Percentiles rank a stretch among this genome's conserved stretches.
These are phyloP conservation scores for Iberis pinnata DNA, from an alignment of 345 rosid species.

Conservation along the genomic window DNA sequence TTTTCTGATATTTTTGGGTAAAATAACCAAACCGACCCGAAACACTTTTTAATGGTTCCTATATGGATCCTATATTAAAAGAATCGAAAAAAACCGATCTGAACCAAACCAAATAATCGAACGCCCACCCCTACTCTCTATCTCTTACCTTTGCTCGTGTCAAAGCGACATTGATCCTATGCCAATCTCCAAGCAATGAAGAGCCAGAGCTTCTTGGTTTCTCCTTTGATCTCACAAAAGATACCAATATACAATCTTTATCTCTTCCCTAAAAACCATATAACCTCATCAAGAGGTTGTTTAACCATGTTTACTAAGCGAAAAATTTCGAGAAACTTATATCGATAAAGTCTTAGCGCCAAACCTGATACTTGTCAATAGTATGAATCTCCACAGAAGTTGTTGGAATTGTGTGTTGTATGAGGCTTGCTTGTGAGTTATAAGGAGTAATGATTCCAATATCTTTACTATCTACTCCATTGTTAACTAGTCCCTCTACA, in stretches of 20 bases:
- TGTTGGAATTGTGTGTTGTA: conserved; percentile 35
- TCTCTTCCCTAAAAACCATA: conserved; percentile 71
- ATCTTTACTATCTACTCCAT: conserved; percentile 62
- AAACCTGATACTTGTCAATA: conserved; percentile 95
- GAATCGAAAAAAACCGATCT: too few species aligned
- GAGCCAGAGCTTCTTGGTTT: conserved; percentile 51
- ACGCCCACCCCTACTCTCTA: background rate
- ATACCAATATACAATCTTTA: conserved; percentile 82
- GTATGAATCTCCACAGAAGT: conserved; percentile 82
- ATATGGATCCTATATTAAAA: too few species aligned
- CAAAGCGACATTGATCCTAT: conserved; percentile 87
- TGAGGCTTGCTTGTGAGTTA: conserved; percentile 79
- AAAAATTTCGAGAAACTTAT: too few species aligned
- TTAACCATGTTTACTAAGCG: background rate
- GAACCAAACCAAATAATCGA: too few species aligned
- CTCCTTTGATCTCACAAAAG: conserved; percentile 72
- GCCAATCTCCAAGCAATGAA: conserved; percentile 94
- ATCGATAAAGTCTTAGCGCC: conserved; percentile 19
- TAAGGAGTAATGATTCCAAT: conserved; percentile 93
- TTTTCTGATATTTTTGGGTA: too few species aligned
- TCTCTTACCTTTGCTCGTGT: conserved; percentile 78
- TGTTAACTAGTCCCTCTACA: conserved; percentile 44
- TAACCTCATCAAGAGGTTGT: conserved; percentile 8
- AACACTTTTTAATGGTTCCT: too few species aligned
- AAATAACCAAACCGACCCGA: too few species aligned